These are phyloP conservation scores for Hygrophoropsis aurantiaca DNA, from an alignment of 768 basidiomycete species.

Conservation along the genomic window DNA sequence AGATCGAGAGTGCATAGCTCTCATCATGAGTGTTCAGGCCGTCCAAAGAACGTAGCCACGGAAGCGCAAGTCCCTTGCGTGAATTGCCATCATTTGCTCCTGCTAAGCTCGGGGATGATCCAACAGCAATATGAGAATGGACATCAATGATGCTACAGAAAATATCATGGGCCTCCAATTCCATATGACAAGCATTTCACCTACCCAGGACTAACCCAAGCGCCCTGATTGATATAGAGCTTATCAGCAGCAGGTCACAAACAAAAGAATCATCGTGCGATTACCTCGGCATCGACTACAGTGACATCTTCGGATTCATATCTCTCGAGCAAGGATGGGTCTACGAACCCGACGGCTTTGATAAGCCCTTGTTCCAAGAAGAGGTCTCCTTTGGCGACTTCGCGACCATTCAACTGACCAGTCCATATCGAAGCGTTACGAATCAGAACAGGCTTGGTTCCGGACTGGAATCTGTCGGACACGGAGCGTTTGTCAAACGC, in stretches of 20 bases:
- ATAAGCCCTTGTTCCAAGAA: slow-evolving; percentile 40
- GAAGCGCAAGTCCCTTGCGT: slow-evolving; percentile 61
- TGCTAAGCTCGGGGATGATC: slow-evolving; percentile 53
- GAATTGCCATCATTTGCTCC: slow-evolving; percentile 66
- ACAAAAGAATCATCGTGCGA: slow-evolving; percentile 7
- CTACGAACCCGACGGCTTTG: slow-evolving; percentile 41
- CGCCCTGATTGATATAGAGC: slow-evolving; percentile 1
- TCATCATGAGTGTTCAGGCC: slow-evolving; percentile 86
- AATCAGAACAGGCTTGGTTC: slow-evolving; percentile 38
- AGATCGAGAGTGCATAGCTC: slow-evolving; percentile 67
- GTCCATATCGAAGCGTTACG: slow-evolving; percentile 57
- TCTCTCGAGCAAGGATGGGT: slow-evolving; percentile 31
- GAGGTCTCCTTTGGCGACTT: slow-evolving; percentile 37
- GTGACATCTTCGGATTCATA: slow-evolving; percentile 44
- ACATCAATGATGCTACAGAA: slow-evolving; percentile 53
- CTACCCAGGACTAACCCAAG: slow-evolving; percentile 71
- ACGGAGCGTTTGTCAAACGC: slow-evolving; percentile 31
- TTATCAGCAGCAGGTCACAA: too few species aligned
- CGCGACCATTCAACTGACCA: slow-evolving; percentile 37
- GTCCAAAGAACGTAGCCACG: slow-evolving; percentile 82
- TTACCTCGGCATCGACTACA: slow-evolving; percentile 59
- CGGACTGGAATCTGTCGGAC: slow-evolving; percentile 39
- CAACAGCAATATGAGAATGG: slow-evolving; percentile 79
- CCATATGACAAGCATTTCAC: slow-evolving; percentile 28
- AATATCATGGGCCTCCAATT: slow-evolving; percentile 33